Evolutionary conservation across 2,329 filamentous ascomycete genomes (phyloP), one percentile per base, ranked within the genome.

Genomic region (Monilinia fructicola): DNA sequence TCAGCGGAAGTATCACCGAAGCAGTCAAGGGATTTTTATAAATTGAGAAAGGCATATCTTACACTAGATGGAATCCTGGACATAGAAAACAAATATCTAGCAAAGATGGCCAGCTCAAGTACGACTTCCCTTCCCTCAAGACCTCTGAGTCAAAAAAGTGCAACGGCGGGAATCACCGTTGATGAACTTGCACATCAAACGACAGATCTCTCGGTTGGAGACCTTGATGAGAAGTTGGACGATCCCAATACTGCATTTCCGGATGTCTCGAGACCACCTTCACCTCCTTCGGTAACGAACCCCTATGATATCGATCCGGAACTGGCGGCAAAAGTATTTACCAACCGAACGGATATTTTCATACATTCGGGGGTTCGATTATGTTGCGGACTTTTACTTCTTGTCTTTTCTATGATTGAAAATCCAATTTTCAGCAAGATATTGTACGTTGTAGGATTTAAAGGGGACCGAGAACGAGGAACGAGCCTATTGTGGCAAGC

Each of bases 1-100:
- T 98, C 73, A 96, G 96, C 71, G 95, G 98, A 80, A 97, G 91
- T 76, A 79, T 98, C 73, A 94, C 93, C 0, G 95, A 98, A 77
- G 92, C 88, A 21, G 86, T 98, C 77, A 92, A 90, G 78, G 92
- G 92, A n/a, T 7, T 98, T 98, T 75, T 96, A 96, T 76, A 96
- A 95, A 78, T 79, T 98, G 72, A 85, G 94, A 69, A 96, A 96
- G 76, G 94, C 94, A 0, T 98, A 91, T 74, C 81, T 92, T 50
- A 90, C 92, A 0, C 81, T 99, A 4, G 90, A 97, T 73, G 84
- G 83, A 12, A 91, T 99, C 65, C 83, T 93, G 75, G 85, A 90
- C 68, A 85, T 89, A 44, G 93, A 97, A 78, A 84, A 84, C 31
- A 86, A 84, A 68, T 81, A 80, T 69, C 65, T 82, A n/a, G 74